phyloP scores from a whole-genome alignment of 768 basidiomycete genomes.

The Mycena alexandri region DNA sequence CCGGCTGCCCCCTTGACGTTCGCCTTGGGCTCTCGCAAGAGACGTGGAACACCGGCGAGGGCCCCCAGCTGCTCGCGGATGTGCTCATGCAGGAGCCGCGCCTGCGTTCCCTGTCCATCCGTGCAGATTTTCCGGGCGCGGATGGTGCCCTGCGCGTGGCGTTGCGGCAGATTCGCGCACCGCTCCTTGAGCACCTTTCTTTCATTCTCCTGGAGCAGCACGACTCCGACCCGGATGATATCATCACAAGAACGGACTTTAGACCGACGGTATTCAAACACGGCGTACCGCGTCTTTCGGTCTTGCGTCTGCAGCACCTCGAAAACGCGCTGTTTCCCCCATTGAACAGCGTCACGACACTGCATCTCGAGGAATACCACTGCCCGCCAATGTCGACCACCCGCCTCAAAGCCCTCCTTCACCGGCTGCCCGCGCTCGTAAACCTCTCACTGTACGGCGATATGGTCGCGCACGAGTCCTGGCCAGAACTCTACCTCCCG shows the following conservation, averaged over 20 bases:
- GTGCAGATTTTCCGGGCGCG: constrained; percentile 22
- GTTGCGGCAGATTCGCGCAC: neutral
- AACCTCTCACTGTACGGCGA: constrained; percentile 50
- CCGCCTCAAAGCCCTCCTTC: constrained; percentile 45
- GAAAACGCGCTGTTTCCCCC: constrained; percentile 23
- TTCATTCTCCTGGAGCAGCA: constrained; percentile 30
- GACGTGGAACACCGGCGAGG: constrained; percentile 16
- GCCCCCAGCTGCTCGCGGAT: constrained; percentile 17
- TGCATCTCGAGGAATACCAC: constrained; percentile 49
- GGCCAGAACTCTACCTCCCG: constrained; percentile 15
- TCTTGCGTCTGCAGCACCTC: constrained; percentile 45
- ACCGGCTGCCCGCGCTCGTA: constrained; percentile 49
- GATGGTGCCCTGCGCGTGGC: constrained; percentile 12
- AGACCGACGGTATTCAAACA: constrained; percentile 37
- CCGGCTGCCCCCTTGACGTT: constrained; percentile 47
- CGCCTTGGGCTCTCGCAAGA: constrained; percentile 44
- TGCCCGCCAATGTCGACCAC: constrained; percentile 39
- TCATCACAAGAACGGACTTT: constrained; percentile 7
- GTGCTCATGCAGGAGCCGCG: constrained; percentile 24
- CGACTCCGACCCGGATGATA: neutral
- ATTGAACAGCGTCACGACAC: constrained; percentile 42
- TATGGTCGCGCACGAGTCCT: constrained; percentile 25
- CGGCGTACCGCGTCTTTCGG: constrained; percentile 47
- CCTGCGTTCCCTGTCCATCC: constrained; percentile 30
- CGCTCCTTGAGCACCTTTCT: constrained; percentile 26